A percentile compares a stretch with the other conserved stretches of the same genome.
These are phyloP conservation scores for Amaranthus hypochondriacus DNA, from an alignment of 148 eudicot genomes.

Conservation along the genomic window DNA sequence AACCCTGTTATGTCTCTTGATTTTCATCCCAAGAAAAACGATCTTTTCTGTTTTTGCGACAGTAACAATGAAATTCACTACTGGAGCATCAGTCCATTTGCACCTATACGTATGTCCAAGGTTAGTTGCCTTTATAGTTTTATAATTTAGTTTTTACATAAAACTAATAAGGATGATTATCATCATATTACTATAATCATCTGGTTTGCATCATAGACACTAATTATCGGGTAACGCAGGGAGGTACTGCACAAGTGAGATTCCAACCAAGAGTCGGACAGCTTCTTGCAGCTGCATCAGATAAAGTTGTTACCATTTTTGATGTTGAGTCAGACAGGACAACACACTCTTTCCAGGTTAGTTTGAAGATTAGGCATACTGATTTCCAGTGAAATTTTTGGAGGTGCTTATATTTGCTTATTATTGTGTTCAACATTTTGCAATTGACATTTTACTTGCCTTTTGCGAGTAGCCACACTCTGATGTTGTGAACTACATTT, in stretches of 20 bases:
- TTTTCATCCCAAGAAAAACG: slow-evolving; percentile 90
- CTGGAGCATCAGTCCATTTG: slow-evolving; percentile 67
- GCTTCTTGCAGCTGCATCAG: slow-evolving; percentile 84
- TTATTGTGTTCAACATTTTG: neutral
- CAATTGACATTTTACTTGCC: neutral
- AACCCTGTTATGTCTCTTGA: slow-evolving; percentile 87
- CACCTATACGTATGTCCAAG: slow-evolving; percentile 68
- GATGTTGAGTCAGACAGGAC: slow-evolving; percentile 82
- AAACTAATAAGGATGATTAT: neutral
- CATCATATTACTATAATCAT: neutral
- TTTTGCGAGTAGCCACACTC: slow-evolving; percentile 54
- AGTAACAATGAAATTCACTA: slow-evolving; percentile 77
- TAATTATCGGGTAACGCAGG: slow-evolving; percentile 37
- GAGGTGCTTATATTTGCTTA: neutral
- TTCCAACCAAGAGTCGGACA: slow-evolving; percentile 86
- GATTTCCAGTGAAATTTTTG: neutral
- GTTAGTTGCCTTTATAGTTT: slow-evolving; percentile 27
- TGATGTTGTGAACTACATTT: slow-evolving; percentile 66
- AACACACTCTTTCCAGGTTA: slow-evolving; percentile 72
- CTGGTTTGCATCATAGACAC: neutral
- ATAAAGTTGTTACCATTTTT: slow-evolving; percentile 71
- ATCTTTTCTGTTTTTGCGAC: slow-evolving; percentile 89
- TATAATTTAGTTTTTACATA: neutral
- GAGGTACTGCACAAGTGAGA: slow-evolving; percentile 89
- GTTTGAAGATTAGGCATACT: slow-evolving; percentile 17